A percentile compares a stretch with the other conserved stretches of the same genome.
Conservation (phyloP, 2,329 filamentous ascomycete genomes). For the Colletotrichum sublineola region DNA sequence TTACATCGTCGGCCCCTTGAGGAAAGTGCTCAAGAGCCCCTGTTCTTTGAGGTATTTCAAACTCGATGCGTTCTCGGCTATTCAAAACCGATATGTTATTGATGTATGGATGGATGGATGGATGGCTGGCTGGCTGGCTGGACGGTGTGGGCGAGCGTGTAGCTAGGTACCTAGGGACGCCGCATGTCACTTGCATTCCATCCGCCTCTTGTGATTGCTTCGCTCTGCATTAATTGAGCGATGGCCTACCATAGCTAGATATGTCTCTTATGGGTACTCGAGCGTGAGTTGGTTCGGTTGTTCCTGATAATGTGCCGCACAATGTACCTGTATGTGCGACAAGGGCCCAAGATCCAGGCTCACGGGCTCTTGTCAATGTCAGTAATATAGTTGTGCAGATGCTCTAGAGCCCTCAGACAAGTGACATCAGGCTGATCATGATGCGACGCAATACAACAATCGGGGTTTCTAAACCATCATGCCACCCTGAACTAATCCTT, state of each 20-base stretch:
- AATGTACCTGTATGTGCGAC: constrained; percentile 27
- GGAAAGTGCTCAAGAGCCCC: constrained; percentile 21
- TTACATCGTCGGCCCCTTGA: constrained; percentile 12
- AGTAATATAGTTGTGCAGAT: neutral
- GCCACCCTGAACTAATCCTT: neutral
- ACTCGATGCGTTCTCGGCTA: neutral
- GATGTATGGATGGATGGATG: neutral
- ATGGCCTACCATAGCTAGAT: neutral
- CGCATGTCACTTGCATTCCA: constrained; percentile 1
- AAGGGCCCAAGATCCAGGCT: constrained; percentile 26
- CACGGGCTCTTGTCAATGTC: constrained; percentile 10
- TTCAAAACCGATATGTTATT: neutral
- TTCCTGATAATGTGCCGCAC: constrained; percentile 14
- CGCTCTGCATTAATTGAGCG: neutral
- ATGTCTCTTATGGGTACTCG: neutral
- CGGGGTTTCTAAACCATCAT: constrained; percentile 8
- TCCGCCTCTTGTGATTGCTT: neutral
- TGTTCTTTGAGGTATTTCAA: constrained; percentile 16
- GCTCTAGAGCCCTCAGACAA: constrained; percentile 15
- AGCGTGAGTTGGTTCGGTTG: neutral
- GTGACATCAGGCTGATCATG: constrained; percentile 4
- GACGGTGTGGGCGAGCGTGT: neutral
- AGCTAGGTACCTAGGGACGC: neutral
- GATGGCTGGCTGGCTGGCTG: neutral
- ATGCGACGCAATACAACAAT: neutral